Percentiles rank a stretch among this genome's conserved stretches.
Conservation (phyloP, 2,329 filamentous ascomycete genomes). For the Ustilaginoidea virens region DNA sequence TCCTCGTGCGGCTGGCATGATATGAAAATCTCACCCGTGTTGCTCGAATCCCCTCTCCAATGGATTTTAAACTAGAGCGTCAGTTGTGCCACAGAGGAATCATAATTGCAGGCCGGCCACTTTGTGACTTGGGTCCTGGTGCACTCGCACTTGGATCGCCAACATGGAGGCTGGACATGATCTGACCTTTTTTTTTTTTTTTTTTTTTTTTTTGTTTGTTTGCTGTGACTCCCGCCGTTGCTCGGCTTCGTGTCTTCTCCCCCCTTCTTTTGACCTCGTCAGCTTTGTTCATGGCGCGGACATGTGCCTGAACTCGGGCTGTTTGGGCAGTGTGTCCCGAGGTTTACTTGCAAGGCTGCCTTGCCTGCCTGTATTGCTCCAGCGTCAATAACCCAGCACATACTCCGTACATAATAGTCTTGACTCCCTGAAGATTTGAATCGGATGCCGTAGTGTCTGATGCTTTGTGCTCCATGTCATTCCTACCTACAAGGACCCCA, state of each 20-base stretch:
- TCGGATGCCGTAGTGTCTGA: too few species aligned
- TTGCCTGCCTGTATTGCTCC: too few species aligned
- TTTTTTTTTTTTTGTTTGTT: not conserved
- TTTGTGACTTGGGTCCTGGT: constrained; percentile 28
- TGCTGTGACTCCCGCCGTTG: not conserved
- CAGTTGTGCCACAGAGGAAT: constrained; percentile 64
- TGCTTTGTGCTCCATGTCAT: too few species aligned
- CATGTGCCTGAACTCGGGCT: too few species aligned
- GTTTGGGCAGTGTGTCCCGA: too few species aligned
- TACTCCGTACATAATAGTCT: too few species aligned
- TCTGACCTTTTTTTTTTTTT: not conserved
- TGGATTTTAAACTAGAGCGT: constrained; percentile 47
- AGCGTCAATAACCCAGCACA: too few species aligned
- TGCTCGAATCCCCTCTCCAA: constrained; percentile 51
- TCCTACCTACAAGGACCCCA: too few species aligned
- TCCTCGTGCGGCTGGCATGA: constrained; percentile 71
- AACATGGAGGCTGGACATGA: constrained; percentile 7
- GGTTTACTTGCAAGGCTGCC: too few species aligned
- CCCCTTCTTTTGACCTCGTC: too few species aligned
- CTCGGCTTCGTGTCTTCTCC: not conserved
- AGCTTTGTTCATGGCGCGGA: too few species aligned
- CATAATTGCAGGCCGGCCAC: constrained; percentile 60
- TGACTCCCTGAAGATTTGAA: too few species aligned
- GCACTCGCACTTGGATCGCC: constrained; percentile 15
- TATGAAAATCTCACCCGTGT: constrained; percentile 56